Percentiles rank a stretch among this genome's conserved stretches.
Conservation (phyloP, 495 filamentous ascomycete genomes). For the Tuber aestivum region DNA sequence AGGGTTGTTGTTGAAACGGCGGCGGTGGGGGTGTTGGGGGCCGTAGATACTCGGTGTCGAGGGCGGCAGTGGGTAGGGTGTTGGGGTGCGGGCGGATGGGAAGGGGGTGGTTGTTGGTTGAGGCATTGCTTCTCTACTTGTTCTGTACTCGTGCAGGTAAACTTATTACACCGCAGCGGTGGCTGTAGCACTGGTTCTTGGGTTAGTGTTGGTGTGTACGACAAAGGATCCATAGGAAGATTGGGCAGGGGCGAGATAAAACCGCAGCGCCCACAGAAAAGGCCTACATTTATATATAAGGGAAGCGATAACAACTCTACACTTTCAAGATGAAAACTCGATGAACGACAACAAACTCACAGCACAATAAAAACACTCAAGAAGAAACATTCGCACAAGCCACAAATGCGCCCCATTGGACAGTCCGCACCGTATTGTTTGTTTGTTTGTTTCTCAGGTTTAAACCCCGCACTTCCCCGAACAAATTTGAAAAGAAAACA, state of each 20-base stretch:
- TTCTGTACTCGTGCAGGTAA: background rate
- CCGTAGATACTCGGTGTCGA: background rate
- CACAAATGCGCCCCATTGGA: no score
- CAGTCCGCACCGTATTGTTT: no score
- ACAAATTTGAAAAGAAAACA: no score
- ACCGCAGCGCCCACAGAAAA: background rate
- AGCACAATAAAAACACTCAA: no score
- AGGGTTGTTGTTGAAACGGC: background rate
- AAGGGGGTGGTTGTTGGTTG: background rate
- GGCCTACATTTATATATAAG: background rate
- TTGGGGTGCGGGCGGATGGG: background rate
- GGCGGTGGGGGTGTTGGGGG: background rate
- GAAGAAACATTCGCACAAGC: background rate
- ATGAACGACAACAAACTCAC: no score
- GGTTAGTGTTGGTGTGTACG: background rate
- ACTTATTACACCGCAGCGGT: background rate
- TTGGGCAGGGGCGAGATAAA: background rate
- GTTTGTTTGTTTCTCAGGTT: background rate
- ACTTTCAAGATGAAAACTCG: slow-evolving; percentile 5
- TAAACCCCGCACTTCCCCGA: no score
- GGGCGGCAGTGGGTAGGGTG: background rate
- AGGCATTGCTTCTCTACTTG: background rate
- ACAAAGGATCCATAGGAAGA: background rate
- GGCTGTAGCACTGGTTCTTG: no score
- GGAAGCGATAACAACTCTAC: background rate